Evolutionary conservation across 2,329 filamentous ascomycete genomes (phyloP).

Genomic region (Alternaria burnsii): DNA sequence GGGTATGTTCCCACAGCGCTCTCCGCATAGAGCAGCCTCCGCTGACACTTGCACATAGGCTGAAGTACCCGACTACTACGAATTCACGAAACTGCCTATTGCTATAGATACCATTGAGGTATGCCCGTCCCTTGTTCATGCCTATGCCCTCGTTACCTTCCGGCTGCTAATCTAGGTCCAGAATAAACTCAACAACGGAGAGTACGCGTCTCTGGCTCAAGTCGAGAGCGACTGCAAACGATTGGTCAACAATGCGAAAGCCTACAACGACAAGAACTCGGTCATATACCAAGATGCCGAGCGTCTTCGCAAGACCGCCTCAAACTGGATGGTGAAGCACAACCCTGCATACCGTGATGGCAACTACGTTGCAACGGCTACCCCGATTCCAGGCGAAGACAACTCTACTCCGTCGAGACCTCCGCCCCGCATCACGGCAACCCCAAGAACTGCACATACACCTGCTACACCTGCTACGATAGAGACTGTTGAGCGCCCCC

Average conservation of each 20-base stretch:
- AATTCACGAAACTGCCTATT: slow-evolving; percentile 78
- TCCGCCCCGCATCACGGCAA: slow-evolving; percentile 38
- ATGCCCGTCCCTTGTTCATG: slow-evolving; percentile 25
- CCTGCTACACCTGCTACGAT: slow-evolving; percentile 31
- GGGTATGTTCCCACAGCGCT: slow-evolving; percentile 48
- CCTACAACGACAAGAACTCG: slow-evolving; percentile 78
- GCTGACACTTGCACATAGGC: slow-evolving; percentile 52
- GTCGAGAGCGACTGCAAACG: slow-evolving; percentile 88
- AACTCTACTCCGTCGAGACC: slow-evolving; percentile 43
- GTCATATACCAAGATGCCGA: slow-evolving; percentile 84
- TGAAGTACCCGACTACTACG: slow-evolving; percentile 78
- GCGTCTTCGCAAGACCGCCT: slow-evolving; percentile 82
- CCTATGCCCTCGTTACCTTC: slow-evolving; percentile 1
- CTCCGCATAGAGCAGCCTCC: slow-evolving; percentile 9
- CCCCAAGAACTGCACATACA: slow-evolving; percentile 28
- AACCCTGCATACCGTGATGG: slow-evolving; percentile 81
- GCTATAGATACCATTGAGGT: slow-evolving; percentile 79
- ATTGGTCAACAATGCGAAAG: slow-evolving; percentile 87
- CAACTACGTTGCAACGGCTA: slow-evolving; percentile 74
- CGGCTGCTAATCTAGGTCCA: slow-evolving; percentile 27
- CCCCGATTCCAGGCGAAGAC: slow-evolving; percentile 71
- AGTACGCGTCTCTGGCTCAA: slow-evolving; percentile 75
- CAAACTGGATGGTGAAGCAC: slow-evolving; percentile 85
- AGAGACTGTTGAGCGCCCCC: slow-evolving; percentile 42
- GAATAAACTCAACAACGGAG: slow-evolving; percentile 71